These are phyloP conservation scores for Hygrophorus russula DNA, from an alignment of 768 basidiomycete genomes.

Conservation along the genomic window DNA sequence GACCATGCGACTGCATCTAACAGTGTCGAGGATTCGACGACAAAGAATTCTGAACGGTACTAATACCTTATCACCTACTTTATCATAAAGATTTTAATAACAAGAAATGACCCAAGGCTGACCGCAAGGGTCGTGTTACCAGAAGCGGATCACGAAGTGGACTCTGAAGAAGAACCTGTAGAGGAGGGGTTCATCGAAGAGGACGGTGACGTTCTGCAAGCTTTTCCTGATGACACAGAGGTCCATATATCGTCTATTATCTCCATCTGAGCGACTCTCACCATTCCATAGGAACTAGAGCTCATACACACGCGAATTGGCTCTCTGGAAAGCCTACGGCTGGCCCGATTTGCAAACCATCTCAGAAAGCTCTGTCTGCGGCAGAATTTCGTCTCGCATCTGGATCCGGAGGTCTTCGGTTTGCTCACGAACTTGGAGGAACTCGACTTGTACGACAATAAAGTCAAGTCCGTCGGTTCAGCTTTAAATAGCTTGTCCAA, in stretches of 20 bases:
- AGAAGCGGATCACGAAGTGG: conserved; percentile 1
- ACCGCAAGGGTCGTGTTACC: conserved; percentile 13
- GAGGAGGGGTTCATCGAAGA: conserved; percentile 33
- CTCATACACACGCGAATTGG: conserved; percentile 71
- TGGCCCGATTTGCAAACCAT: conserved; percentile 59
- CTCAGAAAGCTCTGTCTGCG: conserved; percentile 73
- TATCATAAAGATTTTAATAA: no score
- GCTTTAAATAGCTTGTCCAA: conserved; percentile 47
- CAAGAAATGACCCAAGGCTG: not conserved
- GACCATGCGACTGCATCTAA: no score
- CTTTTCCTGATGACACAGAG: conserved; percentile 78
- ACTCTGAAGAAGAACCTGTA: conserved; percentile 25
- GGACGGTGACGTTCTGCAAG: conserved; percentile 59
- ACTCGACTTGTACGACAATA: conserved; percentile 93
- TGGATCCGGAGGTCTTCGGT: conserved; percentile 65
- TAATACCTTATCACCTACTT: no score
- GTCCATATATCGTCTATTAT: conserved; percentile 28
- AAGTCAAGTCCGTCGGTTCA: conserved; percentile 62
- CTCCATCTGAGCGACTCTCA: not conserved
- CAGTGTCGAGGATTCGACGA: no score
- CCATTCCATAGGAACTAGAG: conserved; percentile 63
- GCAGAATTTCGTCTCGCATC: conserved; percentile 68
- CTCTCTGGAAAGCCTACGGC: conserved; percentile 53
- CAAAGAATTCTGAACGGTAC: no score
- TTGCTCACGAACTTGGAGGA: conserved; percentile 68